Percentiles rank a stretch among this genome's conserved stretches.
phyloP scores from a whole-genome alignment of 768 basidiomycete species.

The Boletus rubropictus region DNA sequence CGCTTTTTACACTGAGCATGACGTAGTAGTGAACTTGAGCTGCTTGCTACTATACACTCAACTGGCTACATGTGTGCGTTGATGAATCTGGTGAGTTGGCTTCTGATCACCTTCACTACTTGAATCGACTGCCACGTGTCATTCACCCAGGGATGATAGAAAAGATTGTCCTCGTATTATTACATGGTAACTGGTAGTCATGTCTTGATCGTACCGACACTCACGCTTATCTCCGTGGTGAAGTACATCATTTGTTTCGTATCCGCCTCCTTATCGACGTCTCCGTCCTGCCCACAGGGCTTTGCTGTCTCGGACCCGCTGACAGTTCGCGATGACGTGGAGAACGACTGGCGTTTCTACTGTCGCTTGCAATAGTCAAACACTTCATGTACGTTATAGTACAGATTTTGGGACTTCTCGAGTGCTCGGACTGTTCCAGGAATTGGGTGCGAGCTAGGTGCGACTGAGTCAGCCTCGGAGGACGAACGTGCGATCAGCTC shows the following conservation, averaged over 20 bases:
- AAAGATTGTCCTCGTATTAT: constrained; percentile 1
- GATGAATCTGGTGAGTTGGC: background rate
- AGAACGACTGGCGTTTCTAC: no score
- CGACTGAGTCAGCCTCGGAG: background rate
- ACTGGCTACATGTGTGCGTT: background rate
- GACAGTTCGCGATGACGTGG: background rate
- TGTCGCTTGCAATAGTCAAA: background rate
- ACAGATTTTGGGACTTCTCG: background rate
- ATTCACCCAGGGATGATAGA: background rate
- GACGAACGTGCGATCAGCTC: no score
- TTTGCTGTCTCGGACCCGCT: background rate
- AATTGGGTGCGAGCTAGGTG: background rate
- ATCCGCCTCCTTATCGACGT: constrained; percentile 3
- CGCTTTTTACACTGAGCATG: background rate
- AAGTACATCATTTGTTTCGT: background rate
- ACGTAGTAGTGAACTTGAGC: background rate
- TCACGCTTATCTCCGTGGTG: background rate
- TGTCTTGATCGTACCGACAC: background rate
- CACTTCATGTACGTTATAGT: background rate
- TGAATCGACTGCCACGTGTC: constrained; percentile 8
- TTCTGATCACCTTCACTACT: background rate
- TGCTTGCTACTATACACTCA: background rate
- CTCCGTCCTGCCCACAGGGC: background rate
- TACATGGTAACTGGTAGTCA: background rate
- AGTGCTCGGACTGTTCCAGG: background rate